phyloP scores from a whole-genome alignment of 2,329 filamentous ascomycete species.

The Epichloe aotearoae region DNA sequence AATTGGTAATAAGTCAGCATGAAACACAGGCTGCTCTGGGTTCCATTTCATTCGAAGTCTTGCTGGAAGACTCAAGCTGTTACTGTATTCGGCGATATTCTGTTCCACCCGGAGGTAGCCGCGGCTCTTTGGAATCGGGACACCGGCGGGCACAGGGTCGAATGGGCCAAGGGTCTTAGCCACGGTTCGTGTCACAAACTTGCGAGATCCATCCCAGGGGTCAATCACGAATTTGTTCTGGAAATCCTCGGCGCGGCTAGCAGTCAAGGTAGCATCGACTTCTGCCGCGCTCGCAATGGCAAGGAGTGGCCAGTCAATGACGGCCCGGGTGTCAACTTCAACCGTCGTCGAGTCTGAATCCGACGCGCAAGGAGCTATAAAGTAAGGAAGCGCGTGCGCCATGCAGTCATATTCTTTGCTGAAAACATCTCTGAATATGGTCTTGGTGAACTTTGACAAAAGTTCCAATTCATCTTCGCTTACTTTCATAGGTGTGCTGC shows the following conservation, averaged over 20 bases:
- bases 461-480: conserved; percentile 31
- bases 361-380: conserved; percentile 49
- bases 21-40: conserved; percentile 66
- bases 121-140: conserved; percentile 33
- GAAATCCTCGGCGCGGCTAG: conserved; percentile 19
- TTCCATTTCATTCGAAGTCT: conserved; percentile 40
- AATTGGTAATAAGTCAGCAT: conserved; percentile 58
- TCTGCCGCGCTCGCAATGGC: conserved; percentile 18
- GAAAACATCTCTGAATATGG: conserved; percentile 72
- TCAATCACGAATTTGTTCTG: conserved; percentile 41
- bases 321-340: not conserved
- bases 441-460: conserved; percentile 61
- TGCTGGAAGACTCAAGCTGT: conserved; percentile 56
- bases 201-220: conserved; percentile 48
- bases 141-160: conserved; percentile 49
- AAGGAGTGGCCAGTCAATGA: conserved; percentile 51
- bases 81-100: conserved; percentile 72
- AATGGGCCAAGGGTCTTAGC: conserved; percentile 46
- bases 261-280: conserved; percentile 8
- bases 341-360: not conserved
- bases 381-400: conserved; percentile 61
- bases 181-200: conserved; percentile 41
- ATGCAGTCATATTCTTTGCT: conserved; percentile 68
- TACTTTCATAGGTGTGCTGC: conserved; percentile 31
- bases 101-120: conserved; percentile 26